A percentile compares a stretch with the other conserved stretches of the same genome.
phyloP scores from a whole-genome alignment of 441 rosid species.

The Arabidopsis lyrata region DNA sequence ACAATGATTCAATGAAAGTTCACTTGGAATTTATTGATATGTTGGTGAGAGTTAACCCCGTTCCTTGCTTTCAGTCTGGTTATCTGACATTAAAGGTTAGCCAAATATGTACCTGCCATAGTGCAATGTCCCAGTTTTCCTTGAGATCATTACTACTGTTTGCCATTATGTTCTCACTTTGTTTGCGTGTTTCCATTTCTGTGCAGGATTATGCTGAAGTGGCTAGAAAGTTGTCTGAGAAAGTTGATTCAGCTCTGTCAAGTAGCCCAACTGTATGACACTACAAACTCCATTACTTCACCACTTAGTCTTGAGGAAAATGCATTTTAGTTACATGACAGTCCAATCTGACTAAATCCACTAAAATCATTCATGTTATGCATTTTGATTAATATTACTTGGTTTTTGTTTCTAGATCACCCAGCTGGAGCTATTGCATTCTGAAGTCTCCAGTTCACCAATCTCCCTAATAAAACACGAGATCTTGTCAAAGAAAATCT shows the following conservation, averaged over 20 bases:
- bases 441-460: slow-evolving; percentile 63
- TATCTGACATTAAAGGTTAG: slow-evolving; percentile 79
- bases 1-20: slow-evolving; percentile 55
- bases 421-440: slow-evolving; percentile 70
- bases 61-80: slow-evolving; percentile 75
- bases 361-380: neutral
- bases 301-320: slow-evolving; percentile 7
- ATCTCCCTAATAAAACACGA: slow-evolving; percentile 60
- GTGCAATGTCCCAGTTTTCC: slow-evolving; percentile 29
- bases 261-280: slow-evolving; percentile 58
- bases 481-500: slow-evolving; percentile 65
- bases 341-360: slow-evolving; percentile 7
- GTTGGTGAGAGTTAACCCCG: slow-evolving; percentile 64
- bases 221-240: slow-evolving; percentile 66
- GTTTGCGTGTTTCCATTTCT: slow-evolving; percentile 23
- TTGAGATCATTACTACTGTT: slow-evolving; percentile 16
- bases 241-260: slow-evolving; percentile 63
- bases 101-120: slow-evolving; percentile 29
- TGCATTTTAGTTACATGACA: slow-evolving; percentile 6
- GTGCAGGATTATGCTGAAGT: slow-evolving; percentile 71
- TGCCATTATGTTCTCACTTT: slow-evolving; percentile 20
- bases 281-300: slow-evolving; percentile 28
- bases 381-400: slow-evolving; percentile 22
- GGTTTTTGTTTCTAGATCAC: slow-evolving; percentile 56
- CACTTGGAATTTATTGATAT: slow-evolving; percentile 54